Percentiles rank a stretch among this genome's conserved stretches.
Conservation (phyloP, 164 flowering plant genomes). For the Kalanchoe fedtschenkoi region DNA sequence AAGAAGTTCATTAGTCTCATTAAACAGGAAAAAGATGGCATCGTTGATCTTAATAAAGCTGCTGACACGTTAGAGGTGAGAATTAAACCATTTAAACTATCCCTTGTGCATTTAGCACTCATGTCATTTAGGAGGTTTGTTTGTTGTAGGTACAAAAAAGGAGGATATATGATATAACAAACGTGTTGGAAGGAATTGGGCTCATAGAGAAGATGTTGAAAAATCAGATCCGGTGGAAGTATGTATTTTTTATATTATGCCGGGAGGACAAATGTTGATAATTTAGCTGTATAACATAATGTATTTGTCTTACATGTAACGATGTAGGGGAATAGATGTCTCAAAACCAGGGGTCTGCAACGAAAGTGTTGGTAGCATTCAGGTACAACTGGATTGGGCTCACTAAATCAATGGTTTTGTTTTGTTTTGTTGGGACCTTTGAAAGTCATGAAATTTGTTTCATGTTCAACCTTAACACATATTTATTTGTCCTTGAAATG, state of each 20-base stretch:
- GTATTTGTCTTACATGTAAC: background rate
- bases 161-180: constrained; percentile 92
- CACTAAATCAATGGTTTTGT: too few species aligned
- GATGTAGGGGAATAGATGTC: constrained; percentile 55
- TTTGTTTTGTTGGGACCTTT: too few species aligned
- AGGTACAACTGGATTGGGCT: constrained; percentile 36
- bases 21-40: constrained; percentile 73
- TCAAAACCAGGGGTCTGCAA: constrained; percentile 50
- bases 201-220: constrained; percentile 90
- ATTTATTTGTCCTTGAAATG: too few species aligned
- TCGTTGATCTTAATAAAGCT: constrained; percentile 75
- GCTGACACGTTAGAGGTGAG: constrained; percentile 69
- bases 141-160: constrained; percentile 77
- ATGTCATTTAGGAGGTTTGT: background rate
- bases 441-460: too few species aligned
- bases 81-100: background rate
- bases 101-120: background rate
- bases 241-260: background rate
- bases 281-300: too few species aligned
- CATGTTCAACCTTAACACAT: too few species aligned
- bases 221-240: constrained; percentile 32
- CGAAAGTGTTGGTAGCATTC: constrained; percentile 36
- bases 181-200: constrained; percentile 94
- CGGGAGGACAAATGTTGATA: background rate
- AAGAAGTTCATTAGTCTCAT: constrained; percentile 72